Conservation (phyloP, 78 protist genomes). For the Abeoforma whisleri region DNA sequence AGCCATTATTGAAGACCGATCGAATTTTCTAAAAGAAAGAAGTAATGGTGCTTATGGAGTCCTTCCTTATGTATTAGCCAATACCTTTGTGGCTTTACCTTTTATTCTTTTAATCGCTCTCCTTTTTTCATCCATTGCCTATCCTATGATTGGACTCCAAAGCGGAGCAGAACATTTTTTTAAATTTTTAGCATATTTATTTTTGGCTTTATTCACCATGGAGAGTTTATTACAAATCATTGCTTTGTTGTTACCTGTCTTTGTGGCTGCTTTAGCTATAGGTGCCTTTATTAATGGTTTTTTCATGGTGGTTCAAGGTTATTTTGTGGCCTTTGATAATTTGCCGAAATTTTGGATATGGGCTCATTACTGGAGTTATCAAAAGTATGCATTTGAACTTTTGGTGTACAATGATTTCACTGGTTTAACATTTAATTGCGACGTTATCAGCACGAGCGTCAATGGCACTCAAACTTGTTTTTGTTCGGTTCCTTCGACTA, state of each 20-base stretch:
- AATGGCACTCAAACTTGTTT: too few species aligned
- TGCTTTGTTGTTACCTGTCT: neutral
- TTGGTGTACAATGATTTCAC: neutral
- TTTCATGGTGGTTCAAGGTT: constrained; percentile 12
- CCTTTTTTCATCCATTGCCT: neutral
- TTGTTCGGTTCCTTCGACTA: too few species aligned
- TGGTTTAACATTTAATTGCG: neutral
- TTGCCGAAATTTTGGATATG: neutral
- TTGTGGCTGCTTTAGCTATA: neutral
- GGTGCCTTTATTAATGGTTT: constrained; percentile 1
- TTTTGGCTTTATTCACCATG: neutral
- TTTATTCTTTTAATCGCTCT: neutral
- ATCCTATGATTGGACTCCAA: constrained; percentile 7
- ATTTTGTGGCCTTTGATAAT: neutral
- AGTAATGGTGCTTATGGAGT: constrained; percentile 7
- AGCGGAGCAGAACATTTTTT: constrained; percentile 16
- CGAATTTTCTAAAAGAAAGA: neutral
- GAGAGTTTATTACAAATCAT: neutral
- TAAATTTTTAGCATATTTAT: neutral
- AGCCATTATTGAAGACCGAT: constrained; percentile 36
- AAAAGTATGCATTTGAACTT: neutral
- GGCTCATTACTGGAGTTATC: neutral
- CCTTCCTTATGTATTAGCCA: constrained; percentile 16
- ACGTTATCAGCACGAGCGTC: too few species aligned
- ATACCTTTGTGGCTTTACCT: neutral